Evolutionary conservation across 192 early-diverging fungal genomes (phyloP), one percentile per base, ranked within the genome.

Genomic region (Piromyces sp.): DNA sequence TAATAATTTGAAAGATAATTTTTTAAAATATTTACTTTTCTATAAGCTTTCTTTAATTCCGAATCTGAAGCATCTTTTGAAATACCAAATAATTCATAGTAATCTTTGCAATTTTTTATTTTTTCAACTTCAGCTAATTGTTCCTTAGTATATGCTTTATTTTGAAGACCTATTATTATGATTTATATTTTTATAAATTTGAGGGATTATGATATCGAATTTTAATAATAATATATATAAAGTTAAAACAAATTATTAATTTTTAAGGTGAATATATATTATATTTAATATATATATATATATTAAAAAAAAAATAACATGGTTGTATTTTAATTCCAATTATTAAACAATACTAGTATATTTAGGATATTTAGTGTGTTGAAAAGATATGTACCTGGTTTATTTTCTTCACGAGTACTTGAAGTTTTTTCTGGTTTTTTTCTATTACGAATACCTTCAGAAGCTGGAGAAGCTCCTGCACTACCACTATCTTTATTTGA

Each of bases 41-140:
- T 88, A 87, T 98, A 98, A 29, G 97, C 93, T 87, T 95, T 96
- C 85, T 96, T 97, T 29, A 98, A 93, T 81, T 96, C 95, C 5
- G 83, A 84, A 22, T 96, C 95, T 19, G 90, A 89, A 78, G 93
- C 95, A 31, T 87, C 85, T 84, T 95, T 95, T 30, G 89, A 88
- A 78, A 97, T 85, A 15, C 92, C 91, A 14, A 98, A 87, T 14
- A 97, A 88, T 22, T 89, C 91, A 84, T 97, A 98, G 82, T 94
- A 94, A 85, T 98, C 94, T 30, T 94, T 93, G 79, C 89, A 92
- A 13, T 87, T 86, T 79, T 93, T 89, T 78, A 98, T 96, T 28
- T 86, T 85, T 82, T 90, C 93, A 16, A 99, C 96, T 29, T 94
- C 95, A 13, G 84, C 87, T 9, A 88, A 89, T 83, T 96, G 95